phyloP scores from a whole-genome alignment of 352 stramenopile genomes.

The Thraustochytrium sp. region DNA sequence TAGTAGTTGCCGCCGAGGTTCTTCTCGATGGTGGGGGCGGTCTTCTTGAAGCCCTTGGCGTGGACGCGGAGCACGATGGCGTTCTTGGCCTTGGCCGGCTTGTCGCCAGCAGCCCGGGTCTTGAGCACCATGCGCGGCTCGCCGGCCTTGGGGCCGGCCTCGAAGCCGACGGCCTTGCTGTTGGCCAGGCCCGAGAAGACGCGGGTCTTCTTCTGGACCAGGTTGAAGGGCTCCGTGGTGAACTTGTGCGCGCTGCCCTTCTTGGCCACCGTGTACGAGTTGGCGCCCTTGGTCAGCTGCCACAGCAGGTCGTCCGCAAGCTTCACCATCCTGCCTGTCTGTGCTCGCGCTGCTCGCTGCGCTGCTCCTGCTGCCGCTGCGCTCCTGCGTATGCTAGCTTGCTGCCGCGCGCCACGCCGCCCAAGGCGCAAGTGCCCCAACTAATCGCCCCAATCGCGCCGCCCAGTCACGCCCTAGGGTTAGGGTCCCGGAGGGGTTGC shows the following conservation, averaged over 20 bases:
- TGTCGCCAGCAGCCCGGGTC: not conserved
- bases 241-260: not conserved
- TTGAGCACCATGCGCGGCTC: not conserved
- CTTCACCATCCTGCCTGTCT: conserved; percentile 10
- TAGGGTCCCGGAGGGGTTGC: too few species aligned
- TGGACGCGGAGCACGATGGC: not conserved
- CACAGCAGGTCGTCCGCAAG: conserved; percentile 7
- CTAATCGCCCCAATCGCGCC: too few species aligned
- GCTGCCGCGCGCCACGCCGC: too few species aligned
- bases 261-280: not conserved
- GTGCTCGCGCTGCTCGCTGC: not conserved
- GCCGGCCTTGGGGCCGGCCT: not conserved
- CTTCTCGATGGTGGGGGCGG: conserved; percentile 57
- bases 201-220: not conserved
- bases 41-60: conserved; percentile 50
- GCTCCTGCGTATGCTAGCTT: too few species aligned
- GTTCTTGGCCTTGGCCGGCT: not conserved
- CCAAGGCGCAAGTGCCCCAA: too few species aligned
- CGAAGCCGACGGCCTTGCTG: conserved; percentile 15
- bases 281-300: not conserved
- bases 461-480: too few species aligned
- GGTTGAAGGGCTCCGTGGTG: conserved; percentile 28
- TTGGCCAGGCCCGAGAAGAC: conserved; percentile 16
- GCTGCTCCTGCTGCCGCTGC: not conserved
- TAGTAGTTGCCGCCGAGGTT: conserved; percentile 60